These are phyloP conservation scores for Nakaseomyces bracarensis DNA, from an alignment of 1,139 yeast species.

Conservation along the genomic window DNA sequence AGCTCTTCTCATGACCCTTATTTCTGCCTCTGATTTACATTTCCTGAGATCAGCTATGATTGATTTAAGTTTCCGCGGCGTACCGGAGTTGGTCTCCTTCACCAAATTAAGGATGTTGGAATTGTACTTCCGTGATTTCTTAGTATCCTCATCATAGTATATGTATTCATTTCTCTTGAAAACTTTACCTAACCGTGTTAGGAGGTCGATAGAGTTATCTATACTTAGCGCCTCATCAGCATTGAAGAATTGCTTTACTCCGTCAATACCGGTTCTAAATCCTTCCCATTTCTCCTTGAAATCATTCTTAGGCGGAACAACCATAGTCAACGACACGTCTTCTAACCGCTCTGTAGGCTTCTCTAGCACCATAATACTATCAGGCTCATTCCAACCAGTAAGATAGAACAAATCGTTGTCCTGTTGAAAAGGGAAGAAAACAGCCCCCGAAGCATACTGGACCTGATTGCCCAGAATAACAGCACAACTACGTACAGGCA, in stretches of 20 bases:
- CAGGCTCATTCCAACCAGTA: conserved; percentile 92
- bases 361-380: conserved; percentile 68
- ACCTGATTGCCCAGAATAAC: conserved; percentile 65
- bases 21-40: conserved; percentile 68
- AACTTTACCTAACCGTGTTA: conserved; percentile 40
- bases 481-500: conserved; percentile 63
- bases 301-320: conserved; percentile 79
- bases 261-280: conserved; percentile 74
- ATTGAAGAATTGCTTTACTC: conserved; percentile 74
- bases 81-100: conserved; percentile 29
- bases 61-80: conserved; percentile 31
- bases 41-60: conserved; percentile 52
- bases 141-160: conserved; percentile 39
- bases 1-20: conserved; percentile 70
- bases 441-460: conserved; percentile 81
- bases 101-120: not conserved
- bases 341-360: conserved; percentile 47
- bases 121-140: conserved; percentile 5
- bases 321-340: conserved; percentile 58
- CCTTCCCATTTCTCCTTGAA: conserved; percentile 92
- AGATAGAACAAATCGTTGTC: conserved; percentile 79
- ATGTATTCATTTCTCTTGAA: conserved; percentile 42
- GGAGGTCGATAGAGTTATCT: conserved; percentile 30
- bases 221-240: conserved; percentile 67
- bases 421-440: conserved; percentile 86